Evolutionary conservation across 2,329 filamentous ascomycete genomes (phyloP), one percentile per base, ranked within the genome.

Genomic region (Colletotrichum sp.): DNA sequence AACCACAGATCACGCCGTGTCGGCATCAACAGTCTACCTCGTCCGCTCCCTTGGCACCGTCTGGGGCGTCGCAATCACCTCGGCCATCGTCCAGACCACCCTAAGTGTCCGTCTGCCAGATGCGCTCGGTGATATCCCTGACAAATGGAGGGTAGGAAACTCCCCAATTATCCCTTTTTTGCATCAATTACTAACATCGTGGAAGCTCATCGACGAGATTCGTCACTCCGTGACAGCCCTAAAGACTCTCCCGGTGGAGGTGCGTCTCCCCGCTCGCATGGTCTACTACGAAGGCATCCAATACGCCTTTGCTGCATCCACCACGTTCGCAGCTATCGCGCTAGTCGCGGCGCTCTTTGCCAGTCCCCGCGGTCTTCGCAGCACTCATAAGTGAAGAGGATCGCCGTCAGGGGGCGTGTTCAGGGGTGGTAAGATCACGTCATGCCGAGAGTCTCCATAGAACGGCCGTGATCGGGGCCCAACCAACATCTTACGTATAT

Each of bases 11-110:
- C 91, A 93, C 79, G 91, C 91, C 13, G 91, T 93, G 2, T 90
- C 89, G 0, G 88, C 91, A 4, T 93, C 91, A 3, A 92, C 90
- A 0, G 89, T 92, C 8, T 93, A 93, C 80, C 87, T 93, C 25
- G 88, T 93, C 59, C 89, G 92, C 30, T 93, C 91, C 0, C 83
- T 93, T 5, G 92, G 92, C 3, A 90, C 89, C 0, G 91, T 93
- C 19, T 93, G 91, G 88, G 92, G 92, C 12, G 92, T 93, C 3
- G 91, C 92, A 1, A 85, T 91, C 44, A 91, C 91, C 0, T 92
- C 91, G 11, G 88, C 91, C 8, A 91, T 93, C 61, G 86, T 92
- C 39, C 92, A 93, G 82, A 93, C 91, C 72, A 90, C 89, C 71
- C 86, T 93, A 78, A 90, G 87, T 79, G 83, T 87, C 78, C 86